Percentiles rank a stretch among this genome's conserved stretches.
Conservation (phyloP, 176 grass and related monocot species). For the Secale cereale region DNA sequence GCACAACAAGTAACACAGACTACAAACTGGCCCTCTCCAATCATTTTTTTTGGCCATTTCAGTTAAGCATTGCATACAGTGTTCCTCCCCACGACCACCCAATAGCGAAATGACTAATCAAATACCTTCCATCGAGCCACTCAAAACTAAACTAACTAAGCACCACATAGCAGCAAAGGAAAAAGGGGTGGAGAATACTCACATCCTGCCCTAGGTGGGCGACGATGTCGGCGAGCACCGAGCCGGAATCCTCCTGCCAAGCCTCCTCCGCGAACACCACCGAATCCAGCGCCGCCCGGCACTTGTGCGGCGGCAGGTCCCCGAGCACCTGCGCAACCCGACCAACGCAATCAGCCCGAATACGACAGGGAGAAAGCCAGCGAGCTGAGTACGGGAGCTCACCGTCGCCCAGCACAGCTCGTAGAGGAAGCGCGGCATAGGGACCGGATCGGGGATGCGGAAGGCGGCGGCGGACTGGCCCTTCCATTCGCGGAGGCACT, state of each 20-base stretch:
- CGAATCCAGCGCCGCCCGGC: slow-evolving; percentile 68
- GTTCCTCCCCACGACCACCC: background rate
- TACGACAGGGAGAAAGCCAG: background rate
- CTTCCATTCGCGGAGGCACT: slow-evolving; percentile 95
- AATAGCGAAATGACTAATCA: background rate
- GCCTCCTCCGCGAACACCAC: slow-evolving; percentile 73
- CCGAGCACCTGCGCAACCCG: slow-evolving; percentile 59
- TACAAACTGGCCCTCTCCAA: background rate
- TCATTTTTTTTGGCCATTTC: background rate
- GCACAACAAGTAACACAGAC: slow-evolving; percentile 2
- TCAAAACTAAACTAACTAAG: background rate
- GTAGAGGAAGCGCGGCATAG: slow-evolving; percentile 92
- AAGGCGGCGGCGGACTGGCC: slow-evolving; percentile 49
- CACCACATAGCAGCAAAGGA: background rate
- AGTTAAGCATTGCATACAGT: background rate
- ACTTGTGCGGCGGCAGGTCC: slow-evolving; percentile 79
- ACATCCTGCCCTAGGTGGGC: slow-evolving; percentile 96
- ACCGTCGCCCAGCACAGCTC: slow-evolving; percentile 98
- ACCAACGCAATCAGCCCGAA: slow-evolving; percentile 5
- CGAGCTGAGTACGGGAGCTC: slow-evolving; percentile 21
- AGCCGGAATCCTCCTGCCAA: slow-evolving; percentile 54
- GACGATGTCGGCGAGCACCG: slow-evolving; percentile 82
- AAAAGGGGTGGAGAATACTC: slow-evolving; percentile 25
- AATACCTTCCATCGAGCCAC: background rate
- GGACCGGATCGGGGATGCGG: slow-evolving; percentile 76